phyloP scores from a whole-genome alignment of 768 basidiomycete species.

The Phlegmacium glaucopus region DNA sequence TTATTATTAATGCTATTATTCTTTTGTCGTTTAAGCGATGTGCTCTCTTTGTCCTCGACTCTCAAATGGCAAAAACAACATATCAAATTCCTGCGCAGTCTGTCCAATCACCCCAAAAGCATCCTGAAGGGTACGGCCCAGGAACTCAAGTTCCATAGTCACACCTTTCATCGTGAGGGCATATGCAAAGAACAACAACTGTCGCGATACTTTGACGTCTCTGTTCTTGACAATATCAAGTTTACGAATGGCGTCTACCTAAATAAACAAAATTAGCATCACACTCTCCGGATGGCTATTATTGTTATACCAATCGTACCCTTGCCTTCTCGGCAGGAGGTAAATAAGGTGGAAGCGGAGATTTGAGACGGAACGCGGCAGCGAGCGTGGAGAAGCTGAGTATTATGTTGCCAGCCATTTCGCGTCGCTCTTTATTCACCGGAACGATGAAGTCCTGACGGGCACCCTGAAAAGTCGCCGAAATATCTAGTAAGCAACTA shows the following conservation, averaged over 20 bases:
- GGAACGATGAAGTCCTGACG: constrained; percentile 86
- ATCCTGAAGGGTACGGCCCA: constrained; percentile 80
- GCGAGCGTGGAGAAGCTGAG: constrained; percentile 82
- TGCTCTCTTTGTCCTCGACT: constrained; percentile 19
- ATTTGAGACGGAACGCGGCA: constrained; percentile 77
- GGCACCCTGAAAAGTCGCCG: constrained; percentile 52
- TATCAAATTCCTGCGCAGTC: constrained; percentile 77
- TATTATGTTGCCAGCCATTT: constrained; percentile 95
- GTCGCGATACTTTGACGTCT: constrained; percentile 75
- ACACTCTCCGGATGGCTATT: background rate
- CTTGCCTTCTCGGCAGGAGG: constrained; percentile 90
- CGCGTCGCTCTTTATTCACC: constrained; percentile 83
- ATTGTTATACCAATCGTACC: constrained; percentile 56
- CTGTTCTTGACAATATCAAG: constrained; percentile 88
- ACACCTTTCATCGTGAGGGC: constrained; percentile 93
- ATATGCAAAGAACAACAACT: constrained; percentile 92
- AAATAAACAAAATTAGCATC: constrained; percentile 1
- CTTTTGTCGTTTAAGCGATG: constrained; percentile 13
- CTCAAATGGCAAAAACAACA: constrained; percentile 50
- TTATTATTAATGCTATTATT: background rate
- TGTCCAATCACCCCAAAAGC: constrained; percentile 94
- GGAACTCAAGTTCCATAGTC: constrained; percentile 79
- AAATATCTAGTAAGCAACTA: background rate
- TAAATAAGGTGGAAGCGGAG: constrained; percentile 93
- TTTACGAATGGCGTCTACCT: constrained; percentile 80